Evolutionary conservation across 2,329 filamentous ascomycete genomes (phyloP).

Genomic region (Beauveria rudraprayagi): DNA sequence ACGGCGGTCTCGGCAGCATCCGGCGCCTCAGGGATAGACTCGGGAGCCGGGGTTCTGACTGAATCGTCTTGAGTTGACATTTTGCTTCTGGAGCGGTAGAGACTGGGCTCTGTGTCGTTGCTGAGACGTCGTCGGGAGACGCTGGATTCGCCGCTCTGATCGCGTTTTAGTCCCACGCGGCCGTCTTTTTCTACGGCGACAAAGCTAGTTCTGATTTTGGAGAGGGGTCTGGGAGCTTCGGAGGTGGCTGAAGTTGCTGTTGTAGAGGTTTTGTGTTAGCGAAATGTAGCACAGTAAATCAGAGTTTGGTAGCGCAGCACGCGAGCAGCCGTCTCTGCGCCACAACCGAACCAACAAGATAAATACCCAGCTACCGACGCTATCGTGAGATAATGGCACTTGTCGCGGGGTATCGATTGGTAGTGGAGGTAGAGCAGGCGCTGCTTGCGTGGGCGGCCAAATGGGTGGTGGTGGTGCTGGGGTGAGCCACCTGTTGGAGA

Average conservation of each 20-base stretch:
- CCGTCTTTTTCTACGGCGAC: conserved; percentile 63
- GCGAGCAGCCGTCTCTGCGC: neutral
- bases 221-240: conserved; percentile 57
- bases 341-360: conserved; percentile 1
- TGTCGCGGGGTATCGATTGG: neutral
- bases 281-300: neutral
- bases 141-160: conserved; percentile 31
- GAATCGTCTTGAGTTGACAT: conserved; percentile 21
- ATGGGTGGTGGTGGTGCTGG: conserved; percentile 15
- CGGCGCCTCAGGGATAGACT: conserved; percentile 6
- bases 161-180: conserved; percentile 42
- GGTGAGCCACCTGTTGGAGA: conserved; percentile 46
- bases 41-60: conserved; percentile 7
- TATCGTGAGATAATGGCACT: neutral
- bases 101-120: conserved; percentile 27
- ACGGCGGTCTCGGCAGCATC: neutral
- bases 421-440: neutral
- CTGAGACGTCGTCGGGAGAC: conserved; percentile 29
- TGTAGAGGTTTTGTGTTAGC: neutral
- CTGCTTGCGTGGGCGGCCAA: neutral
- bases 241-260: conserved; percentile 21
- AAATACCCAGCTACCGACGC: neutral
- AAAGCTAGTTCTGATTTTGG: conserved; percentile 68
- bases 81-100: conserved; percentile 29
- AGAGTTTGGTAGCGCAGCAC: conserved; percentile 4